These are phyloP conservation scores for Trypanosoma cruzi DNA, from an alignment of 208 protist genomes.

Conservation along the genomic window DNA sequence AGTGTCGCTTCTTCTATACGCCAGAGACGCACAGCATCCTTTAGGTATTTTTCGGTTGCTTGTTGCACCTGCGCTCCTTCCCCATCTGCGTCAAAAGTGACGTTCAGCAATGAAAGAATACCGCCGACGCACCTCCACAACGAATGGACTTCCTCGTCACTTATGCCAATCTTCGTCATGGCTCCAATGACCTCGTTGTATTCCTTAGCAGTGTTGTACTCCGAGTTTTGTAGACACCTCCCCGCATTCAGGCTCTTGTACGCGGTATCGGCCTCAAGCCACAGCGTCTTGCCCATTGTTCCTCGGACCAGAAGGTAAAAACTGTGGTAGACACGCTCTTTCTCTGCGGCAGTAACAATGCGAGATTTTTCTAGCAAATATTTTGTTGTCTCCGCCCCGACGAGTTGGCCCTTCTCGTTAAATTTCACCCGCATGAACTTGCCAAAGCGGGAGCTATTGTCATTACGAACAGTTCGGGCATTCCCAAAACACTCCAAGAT, in stretches of 20 bases:
- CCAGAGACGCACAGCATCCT: conserved; percentile 29
- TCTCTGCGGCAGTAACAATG: conserved; percentile 51
- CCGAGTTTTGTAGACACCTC: conserved; percentile 32
- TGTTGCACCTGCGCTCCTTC: conserved; percentile 20
- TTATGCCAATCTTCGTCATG: conserved; percentile 56
- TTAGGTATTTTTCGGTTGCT: conserved; percentile 20
- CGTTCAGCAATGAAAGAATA: conserved; percentile 78
- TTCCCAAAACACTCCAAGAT: conserved; percentile 94
- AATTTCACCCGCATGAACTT: conserved; percentile 84
- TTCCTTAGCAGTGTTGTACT: conserved; percentile 34
- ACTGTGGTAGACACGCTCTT: conserved; percentile 90
- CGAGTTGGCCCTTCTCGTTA: conserved; percentile 39
- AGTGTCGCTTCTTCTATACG: conserved; percentile 27
- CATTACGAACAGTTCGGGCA: conserved; percentile 85
- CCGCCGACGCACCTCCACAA: conserved; percentile 46
- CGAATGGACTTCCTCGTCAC: conserved; percentile 33
- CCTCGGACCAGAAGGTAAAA: conserved; percentile 80
- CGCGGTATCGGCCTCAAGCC: conserved; percentile 14
- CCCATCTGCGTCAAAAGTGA: conserved; percentile 43
- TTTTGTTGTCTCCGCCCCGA: conserved; percentile 47
- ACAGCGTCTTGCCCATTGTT: conserved; percentile 12
- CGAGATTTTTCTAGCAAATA: conserved; percentile 84
- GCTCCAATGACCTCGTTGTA: conserved; percentile 32
- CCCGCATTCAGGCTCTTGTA: conserved; percentile 37
- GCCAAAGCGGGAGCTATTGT: conserved; percentile 91